Evolutionary conservation across 1,139 yeast genomes (phyloP).

Genomic region (Candida sanyaensis): DNA sequence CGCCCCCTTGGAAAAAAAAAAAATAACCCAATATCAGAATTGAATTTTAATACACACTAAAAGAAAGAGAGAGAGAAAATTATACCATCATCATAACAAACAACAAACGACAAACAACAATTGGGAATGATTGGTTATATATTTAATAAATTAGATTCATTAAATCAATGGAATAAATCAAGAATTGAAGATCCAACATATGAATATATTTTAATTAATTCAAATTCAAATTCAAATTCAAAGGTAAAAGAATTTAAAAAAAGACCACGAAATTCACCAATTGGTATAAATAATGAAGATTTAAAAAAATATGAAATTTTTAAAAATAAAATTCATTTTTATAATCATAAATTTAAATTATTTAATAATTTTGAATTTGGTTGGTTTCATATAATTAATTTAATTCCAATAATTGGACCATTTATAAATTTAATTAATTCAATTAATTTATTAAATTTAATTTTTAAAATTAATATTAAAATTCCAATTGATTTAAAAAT

Average conservation of each 20-base stretch:
- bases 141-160: too few relatives aligned
- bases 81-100: too few relatives aligned
- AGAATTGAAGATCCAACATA: too few relatives aligned
- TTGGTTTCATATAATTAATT: slow-evolving; percentile 38
- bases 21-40: too few relatives aligned
- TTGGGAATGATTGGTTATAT: too few relatives aligned
- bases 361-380: slow-evolving; percentile 45
- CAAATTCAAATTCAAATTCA: too few relatives aligned
- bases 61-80: too few relatives aligned
- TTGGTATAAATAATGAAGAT: slow-evolving; percentile 37
- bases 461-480: slow-evolving; percentile 42
- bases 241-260: slow-evolving; percentile 28
- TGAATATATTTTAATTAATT: too few relatives aligned
- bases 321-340: slow-evolving; percentile 38
- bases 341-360: slow-evolving; percentile 41
- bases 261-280: slow-evolving; percentile 36
- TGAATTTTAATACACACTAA: too few relatives aligned
- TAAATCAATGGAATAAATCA: too few relatives aligned
- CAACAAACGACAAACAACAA: too few relatives aligned
- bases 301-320: slow-evolving; percentile 27
- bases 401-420: slow-evolving; percentile 42
- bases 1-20: too few relatives aligned
- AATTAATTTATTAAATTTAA: slow-evolving; percentile 28
- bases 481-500: slow-evolving; percentile 44
- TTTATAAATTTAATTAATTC: slow-evolving; percentile 42